Conservation (phyloP, 805 yeast species). For the Cyberlindnera veronae region DNA sequence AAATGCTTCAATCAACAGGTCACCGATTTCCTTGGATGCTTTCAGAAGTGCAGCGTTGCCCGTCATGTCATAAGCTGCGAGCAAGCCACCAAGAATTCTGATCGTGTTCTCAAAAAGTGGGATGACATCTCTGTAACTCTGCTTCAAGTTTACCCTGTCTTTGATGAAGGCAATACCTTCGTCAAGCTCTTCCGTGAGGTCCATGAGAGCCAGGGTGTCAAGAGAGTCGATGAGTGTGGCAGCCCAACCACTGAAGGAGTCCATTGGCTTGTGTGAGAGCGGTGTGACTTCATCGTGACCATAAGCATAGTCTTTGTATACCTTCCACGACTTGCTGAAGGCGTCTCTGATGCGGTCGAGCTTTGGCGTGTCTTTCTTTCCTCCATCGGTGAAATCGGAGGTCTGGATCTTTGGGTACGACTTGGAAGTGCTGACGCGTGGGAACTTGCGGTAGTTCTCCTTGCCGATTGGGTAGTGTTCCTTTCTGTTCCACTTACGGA, state of each 20-base stretch:
- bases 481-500: conserved; percentile 20
- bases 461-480: conserved; percentile 21
- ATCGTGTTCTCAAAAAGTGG: conserved; percentile 51
- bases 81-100: conserved; percentile 49
- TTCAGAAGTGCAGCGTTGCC: conserved; percentile 31
- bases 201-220: conserved; percentile 49
- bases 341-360: conserved; percentile 33
- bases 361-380: conserved; percentile 25
- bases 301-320: conserved; percentile 39
- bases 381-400: conserved; percentile 28
- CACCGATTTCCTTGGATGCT: conserved; percentile 45
- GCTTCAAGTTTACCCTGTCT: conserved; percentile 35
- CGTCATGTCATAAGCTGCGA: conserved; percentile 51
- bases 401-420: conserved; percentile 32
- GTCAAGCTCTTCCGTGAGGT: conserved; percentile 35
- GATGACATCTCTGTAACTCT: conserved; percentile 36
- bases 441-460: conserved; percentile 25
- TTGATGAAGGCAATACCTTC: conserved; percentile 36
- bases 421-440: conserved; percentile 11
- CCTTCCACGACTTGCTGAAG: conserved; percentile 41
- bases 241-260: conserved; percentile 50
- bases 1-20: conserved; percentile 48
- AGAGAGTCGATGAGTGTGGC: conserved; percentile 47
- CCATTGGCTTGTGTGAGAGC: conserved; percentile 29
- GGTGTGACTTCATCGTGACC: conserved; percentile 47